Base-by-base conservation (phyloP, 139 green algal genomes). In the Picochlorum sp. region DNA sequence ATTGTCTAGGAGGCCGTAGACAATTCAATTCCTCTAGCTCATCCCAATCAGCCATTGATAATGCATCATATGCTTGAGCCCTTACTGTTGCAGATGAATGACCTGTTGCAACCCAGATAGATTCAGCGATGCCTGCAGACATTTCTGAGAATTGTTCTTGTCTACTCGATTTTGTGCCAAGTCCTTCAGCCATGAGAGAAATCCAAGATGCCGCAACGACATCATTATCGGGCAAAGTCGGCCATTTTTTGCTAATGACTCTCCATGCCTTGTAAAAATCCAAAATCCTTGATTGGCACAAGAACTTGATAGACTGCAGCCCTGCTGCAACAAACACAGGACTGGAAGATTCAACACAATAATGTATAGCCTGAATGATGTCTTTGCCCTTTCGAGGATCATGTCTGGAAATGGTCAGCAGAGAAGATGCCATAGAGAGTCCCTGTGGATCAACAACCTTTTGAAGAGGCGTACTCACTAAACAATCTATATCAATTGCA, bases 201-300 rank as follows among this genome's bases (percentile, higher is more conserved):
- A 83, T 67, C 77, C 77, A 85, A 25, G 47, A 50, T 28, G 55
- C 52, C 0, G 70, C 74, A 4, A 67, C 18, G 9, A 52, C 40
- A 2, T 67, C 63, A 26, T 72, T 36, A 4, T 43, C 25, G 10
- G 77, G 77, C 51, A 81, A 67, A 28, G 25, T 18, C 1, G 77
- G 77, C 37, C 67, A 40, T 12, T 14, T 13, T 28, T 39, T 45
- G 33, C 73, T 49, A 50, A 82, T 66, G 35, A 81, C 65, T 18
- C 43, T 35, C 70, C 73, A 85, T 12, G 75, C 76, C 4, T 54
- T 64, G 30, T 83, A 83, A 57, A 85, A 85, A 55, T 85, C 78
- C 13, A 85, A 60, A 44, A 74, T 67, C 44, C 74, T 64, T n/a
- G 57, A 44, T 51, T 78, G 55, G 28, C 61, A 79, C 44, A 85